A percentile compares a stretch with the other conserved stretches of the same genome.
Evolutionary conservation across 257 asterid species (phyloP).

Genomic region (Solanum raphanifolium): DNA sequence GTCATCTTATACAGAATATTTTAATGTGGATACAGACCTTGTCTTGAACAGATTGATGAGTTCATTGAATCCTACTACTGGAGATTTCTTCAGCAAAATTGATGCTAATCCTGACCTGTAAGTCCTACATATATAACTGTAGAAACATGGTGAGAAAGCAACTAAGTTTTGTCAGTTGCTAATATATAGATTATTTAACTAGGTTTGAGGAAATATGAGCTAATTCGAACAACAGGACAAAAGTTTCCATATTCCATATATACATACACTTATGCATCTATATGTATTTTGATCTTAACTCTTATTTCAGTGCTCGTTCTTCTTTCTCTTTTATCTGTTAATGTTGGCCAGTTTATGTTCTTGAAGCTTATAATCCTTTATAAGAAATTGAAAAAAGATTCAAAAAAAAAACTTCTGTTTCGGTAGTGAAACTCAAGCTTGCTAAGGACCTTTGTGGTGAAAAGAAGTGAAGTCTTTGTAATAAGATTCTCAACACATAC

Average conservation of each 20-base stretch:
- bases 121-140: constrained; percentile 22
- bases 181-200: not conserved
- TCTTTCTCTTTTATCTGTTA: not conserved
- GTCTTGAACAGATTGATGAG: constrained; percentile 88
- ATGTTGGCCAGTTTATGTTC: not conserved
- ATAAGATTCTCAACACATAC: not conserved
- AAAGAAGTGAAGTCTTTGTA: not conserved
- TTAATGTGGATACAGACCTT: constrained; percentile 83
- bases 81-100: constrained; percentile 82
- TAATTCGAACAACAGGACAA: not conserved
- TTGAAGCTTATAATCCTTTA: not conserved
- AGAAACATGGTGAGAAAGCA: not conserved
- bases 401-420: not conserved
- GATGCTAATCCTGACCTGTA: constrained; percentile 98
- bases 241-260: not conserved
- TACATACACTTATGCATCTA: not conserved
- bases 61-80: constrained; percentile 68
- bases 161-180: not conserved
- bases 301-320: not conserved
- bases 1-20: constrained; percentile 81
- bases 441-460: not conserved
- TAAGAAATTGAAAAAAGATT: not conserved
- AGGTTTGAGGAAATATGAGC: not conserved
- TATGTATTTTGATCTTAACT: not conserved
- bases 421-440: not conserved